phyloP scores from a whole-genome alignment of 345 rosid genomes.

The Ailanthus altissimus region DNA sequence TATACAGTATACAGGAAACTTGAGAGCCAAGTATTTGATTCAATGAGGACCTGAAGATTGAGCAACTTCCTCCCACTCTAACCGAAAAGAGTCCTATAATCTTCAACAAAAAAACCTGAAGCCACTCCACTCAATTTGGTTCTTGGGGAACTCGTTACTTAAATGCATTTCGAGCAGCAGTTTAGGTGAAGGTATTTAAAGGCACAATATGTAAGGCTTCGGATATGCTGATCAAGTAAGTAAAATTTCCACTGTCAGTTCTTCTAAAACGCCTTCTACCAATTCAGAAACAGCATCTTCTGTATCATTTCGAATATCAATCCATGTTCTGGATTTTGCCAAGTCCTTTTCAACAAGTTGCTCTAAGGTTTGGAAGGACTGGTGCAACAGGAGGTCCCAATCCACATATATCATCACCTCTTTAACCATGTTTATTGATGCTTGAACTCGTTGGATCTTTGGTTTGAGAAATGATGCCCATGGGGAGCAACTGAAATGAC shows the following conservation, averaged over 20 bases:
- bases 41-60: neutral
- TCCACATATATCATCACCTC: conserved; percentile 56
- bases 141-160: neutral
- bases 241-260: conserved; percentile 43
- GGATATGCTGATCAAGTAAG: conserved; percentile 28
- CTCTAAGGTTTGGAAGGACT: conserved; percentile 38
- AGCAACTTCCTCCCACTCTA: neutral
- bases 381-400: conserved; percentile 36
- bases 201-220: conserved; percentile 7
- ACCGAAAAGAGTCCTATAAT: neutral
- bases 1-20: conserved; percentile 10
- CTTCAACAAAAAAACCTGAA: neutral
- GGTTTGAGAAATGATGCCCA: conserved; percentile 39
- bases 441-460: conserved; percentile 20
- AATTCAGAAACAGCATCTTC: conserved; percentile 52
- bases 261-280: conserved; percentile 53
- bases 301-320: conserved; percentile 38
- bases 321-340: conserved; percentile 50
- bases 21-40: neutral
- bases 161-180: neutral
- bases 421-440: conserved; percentile 30
- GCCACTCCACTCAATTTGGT: neutral
- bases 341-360: conserved; percentile 53
- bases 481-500: conserved; percentile 42
- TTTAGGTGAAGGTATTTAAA: too few species aligned